These are phyloP conservation scores for Kregervanrija fluxuum DNA, from an alignment of 805 yeast genomes.

Conservation along the genomic window DNA sequence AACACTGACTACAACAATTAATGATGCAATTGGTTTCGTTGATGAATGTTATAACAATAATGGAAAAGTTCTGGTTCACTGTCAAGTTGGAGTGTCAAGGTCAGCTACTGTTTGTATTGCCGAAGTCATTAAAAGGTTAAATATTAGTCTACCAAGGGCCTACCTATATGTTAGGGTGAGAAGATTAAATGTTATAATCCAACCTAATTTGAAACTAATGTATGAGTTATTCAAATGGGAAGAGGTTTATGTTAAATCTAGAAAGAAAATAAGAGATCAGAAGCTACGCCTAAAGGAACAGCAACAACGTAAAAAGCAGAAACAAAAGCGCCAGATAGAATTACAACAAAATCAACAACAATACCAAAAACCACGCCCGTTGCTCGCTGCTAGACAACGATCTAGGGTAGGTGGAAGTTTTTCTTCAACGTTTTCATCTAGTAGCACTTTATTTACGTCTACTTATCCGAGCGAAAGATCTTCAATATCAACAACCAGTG, in stretches of 20 bases:
- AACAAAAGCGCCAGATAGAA: background rate
- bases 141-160: slow-evolving; percentile 65
- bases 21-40: slow-evolving; percentile 58
- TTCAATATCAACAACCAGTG: slow-evolving; percentile 20
- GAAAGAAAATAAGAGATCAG: slow-evolving; percentile 7
- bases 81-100: slow-evolving; percentile 92
- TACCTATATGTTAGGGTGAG: slow-evolving; percentile 85
- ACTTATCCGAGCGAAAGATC: slow-evolving; percentile 14
- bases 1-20: slow-evolving; percentile 54
- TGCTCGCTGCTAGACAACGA: too few relatives aligned
- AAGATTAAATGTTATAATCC: slow-evolving; percentile 85
- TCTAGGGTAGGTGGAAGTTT: slow-evolving; percentile 6
- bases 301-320: background rate
- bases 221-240: slow-evolving; percentile 79
- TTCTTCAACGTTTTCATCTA: slow-evolving; percentile 12
- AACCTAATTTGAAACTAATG: slow-evolving; percentile 87
- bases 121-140: slow-evolving; percentile 77
- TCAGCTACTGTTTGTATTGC: slow-evolving; percentile 96
- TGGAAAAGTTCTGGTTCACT: slow-evolving; percentile 70
- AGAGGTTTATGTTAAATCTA: slow-evolving; percentile 26
- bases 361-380: too few relatives aligned
- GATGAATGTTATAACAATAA: slow-evolving; percentile 40
- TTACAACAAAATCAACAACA: background rate
- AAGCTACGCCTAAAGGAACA: background rate
- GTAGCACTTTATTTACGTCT: slow-evolving; percentile 12